Evolutionary conservation across 2,329 filamentous ascomycete genomes (phyloP).

Genomic region (Ophiostoma ulmi): DNA sequence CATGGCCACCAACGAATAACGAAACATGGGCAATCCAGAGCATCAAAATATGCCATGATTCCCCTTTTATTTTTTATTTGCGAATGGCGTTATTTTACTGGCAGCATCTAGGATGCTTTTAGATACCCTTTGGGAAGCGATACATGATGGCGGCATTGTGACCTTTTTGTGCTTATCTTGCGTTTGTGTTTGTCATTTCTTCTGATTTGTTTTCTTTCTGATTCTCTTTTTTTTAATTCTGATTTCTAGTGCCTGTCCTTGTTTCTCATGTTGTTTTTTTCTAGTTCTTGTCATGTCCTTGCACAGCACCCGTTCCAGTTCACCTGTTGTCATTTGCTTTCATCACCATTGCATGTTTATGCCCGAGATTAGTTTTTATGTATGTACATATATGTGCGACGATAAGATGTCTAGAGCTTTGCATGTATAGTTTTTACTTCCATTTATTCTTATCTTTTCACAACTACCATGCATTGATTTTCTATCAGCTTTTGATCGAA

Average conservation of each 20-base stretch:
- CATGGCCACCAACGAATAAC: background rate
- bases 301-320: slow-evolving; percentile 4
- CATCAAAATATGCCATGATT: background rate
- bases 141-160: slow-evolving; percentile 10
- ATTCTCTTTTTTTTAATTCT: background rate
- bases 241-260: background rate
- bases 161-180: background rate
- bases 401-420: background rate
- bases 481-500: background rate
- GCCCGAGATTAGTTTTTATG: too few relatives aligned
- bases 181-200: slow-evolving; percentile 3
- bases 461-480: background rate
- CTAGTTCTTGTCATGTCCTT: background rate
- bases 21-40: background rate
- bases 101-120: slow-evolving; percentile 16
- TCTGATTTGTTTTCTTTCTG: background rate
- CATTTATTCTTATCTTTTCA: background rate
- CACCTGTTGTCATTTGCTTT: background rate
- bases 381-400: background rate
- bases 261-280: background rate
- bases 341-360: background rate
- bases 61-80: slow-evolving; percentile 13
- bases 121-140: slow-evolving; percentile 19
- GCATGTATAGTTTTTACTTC: too few relatives aligned
- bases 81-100: slow-evolving; percentile 18